Percentiles rank a stretch among this genome's conserved stretches.
phyloP scores from a whole-genome alignment of 305 asterid species.

The Caryopteris hybrid region DNA sequence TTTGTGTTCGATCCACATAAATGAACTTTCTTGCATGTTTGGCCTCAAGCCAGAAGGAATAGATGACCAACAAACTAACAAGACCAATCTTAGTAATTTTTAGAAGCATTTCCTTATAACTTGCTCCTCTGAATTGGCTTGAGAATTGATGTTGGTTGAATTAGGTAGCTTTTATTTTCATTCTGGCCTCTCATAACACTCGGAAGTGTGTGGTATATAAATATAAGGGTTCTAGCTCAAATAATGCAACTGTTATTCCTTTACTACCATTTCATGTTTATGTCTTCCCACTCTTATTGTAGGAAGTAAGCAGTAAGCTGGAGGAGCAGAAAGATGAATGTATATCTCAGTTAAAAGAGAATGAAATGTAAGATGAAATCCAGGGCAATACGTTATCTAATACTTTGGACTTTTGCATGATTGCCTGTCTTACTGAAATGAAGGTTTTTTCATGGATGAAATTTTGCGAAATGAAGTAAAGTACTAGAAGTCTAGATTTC shows the following conservation, averaged over 20 bases:
- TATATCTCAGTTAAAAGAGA: slow-evolving; percentile 89
- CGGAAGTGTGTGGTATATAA: neutral
- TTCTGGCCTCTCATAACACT: slow-evolving; percentile 1
- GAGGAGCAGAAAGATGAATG: slow-evolving; percentile 95
- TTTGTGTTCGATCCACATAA: too few species aligned
- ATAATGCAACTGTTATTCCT: neutral
- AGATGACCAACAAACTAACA: too few species aligned
- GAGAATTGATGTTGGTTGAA: neutral
- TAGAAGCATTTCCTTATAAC: neutral
- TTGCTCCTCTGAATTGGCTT: neutral
- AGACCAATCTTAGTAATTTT: neutral
- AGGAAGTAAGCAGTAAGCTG: slow-evolving; percentile 94
- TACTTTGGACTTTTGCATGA: slow-evolving; percentile 5
- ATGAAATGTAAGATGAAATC: slow-evolving; percentile 76
- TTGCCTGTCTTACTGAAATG: neutral
- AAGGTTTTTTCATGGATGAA: neutral
- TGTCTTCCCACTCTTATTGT: slow-evolving; percentile 20
- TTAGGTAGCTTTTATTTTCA: slow-evolving; percentile 3
- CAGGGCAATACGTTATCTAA: slow-evolving; percentile 12
- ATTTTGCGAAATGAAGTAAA: neutral
- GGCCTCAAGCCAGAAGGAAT: too few species aligned
- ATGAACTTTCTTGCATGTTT: too few species aligned
- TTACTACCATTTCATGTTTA: slow-evolving; percentile 12
- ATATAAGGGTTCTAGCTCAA: slow-evolving; percentile 6
- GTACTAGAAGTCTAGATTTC: neutral